These are phyloP conservation scores for Seiridium cupressi DNA, from an alignment of 2,329 filamentous ascomycete genomes.

Conservation along the genomic window DNA sequence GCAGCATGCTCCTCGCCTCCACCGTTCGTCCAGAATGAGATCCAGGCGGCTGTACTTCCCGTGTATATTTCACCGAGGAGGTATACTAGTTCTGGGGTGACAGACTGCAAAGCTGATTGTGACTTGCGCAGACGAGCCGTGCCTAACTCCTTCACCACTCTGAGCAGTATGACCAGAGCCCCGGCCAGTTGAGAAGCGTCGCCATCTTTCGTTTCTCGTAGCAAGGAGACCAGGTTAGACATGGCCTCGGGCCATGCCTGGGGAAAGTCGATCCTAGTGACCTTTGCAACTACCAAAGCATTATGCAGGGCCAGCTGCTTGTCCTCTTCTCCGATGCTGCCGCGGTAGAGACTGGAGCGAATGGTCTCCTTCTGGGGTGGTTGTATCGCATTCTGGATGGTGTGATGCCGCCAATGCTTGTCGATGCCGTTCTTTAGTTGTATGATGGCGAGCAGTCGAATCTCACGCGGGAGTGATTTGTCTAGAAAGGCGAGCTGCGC, in stretches of 20 bases:
- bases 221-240: slow-evolving; percentile 57
- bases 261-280: slow-evolving; percentile 87
- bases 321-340: slow-evolving; percentile 75
- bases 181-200: slow-evolving; percentile 68
- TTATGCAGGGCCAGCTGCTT: slow-evolving; percentile 80
- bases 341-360: slow-evolving; percentile 70
- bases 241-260: slow-evolving; percentile 74
- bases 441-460: slow-evolving; percentile 87
- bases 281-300: slow-evolving; percentile 82
- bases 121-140: slow-evolving; percentile 75
- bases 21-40: slow-evolving; percentile 54
- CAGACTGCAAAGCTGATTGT: slow-evolving; percentile 72
- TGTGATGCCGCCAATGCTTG: slow-evolving; percentile 79
- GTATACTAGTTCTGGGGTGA: slow-evolving; percentile 81
- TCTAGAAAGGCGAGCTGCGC: slow-evolving; percentile 76
- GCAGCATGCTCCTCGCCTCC: slow-evolving; percentile 58
- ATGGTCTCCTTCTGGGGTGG: slow-evolving; percentile 76
- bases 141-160: slow-evolving; percentile 87
- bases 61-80: slow-evolving; percentile 77
- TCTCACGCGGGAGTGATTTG: slow-evolving; percentile 69
- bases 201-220: slow-evolving; percentile 57
- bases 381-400: slow-evolving; percentile 62
- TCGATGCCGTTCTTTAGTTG: slow-evolving; percentile 97
- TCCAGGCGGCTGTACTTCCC: slow-evolving; percentile 70
- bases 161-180: slow-evolving; percentile 73